Percentiles rank a stretch among this genome's conserved stretches.
phyloP scores from a whole-genome alignment of 345 rosid genomes.

The Psidium guajava region DNA sequence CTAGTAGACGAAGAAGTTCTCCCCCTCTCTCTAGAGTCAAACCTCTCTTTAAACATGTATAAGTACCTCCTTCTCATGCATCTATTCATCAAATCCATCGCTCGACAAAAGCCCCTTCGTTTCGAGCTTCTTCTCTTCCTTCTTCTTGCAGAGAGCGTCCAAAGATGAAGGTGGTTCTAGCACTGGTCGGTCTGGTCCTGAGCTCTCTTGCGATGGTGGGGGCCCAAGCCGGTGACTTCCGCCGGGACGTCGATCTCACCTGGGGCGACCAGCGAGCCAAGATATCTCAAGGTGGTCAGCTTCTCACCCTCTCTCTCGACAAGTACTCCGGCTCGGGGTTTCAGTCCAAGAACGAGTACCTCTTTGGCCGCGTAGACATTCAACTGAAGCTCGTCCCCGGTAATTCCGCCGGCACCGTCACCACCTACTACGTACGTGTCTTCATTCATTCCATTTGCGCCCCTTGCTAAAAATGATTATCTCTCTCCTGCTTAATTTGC shows the following conservation, averaged over 20 bases:
- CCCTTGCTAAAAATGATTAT: not conserved
- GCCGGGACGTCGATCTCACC: constrained; percentile 25
- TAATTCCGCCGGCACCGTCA: constrained; percentile 50
- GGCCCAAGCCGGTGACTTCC: constrained; percentile 21
- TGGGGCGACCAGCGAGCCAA: constrained; percentile 38
- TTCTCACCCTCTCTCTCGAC: constrained; percentile 45
- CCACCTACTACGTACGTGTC: constrained; percentile 32
- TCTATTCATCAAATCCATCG: not conserved
- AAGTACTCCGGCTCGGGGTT: constrained; percentile 42
- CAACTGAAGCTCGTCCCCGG: constrained; percentile 45
- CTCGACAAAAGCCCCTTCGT: not conserved
- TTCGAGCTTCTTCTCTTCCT: not conserved
- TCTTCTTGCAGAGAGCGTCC: not conserved
- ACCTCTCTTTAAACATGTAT: not conserved
- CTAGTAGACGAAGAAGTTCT: not conserved
- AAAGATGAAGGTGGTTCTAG: not conserved
- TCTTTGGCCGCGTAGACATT: constrained; percentile 34
- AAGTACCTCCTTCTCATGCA: not conserved
- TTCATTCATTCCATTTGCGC: not conserved
- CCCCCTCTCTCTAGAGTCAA: not conserved
- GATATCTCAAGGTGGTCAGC: constrained; percentile 42
- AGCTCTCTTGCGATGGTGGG: not conserved
- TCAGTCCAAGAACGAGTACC: constrained; percentile 35
- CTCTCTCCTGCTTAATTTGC: not conserved
- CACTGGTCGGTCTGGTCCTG: not conserved